Evolutionary conservation across 441 rosid genomes (phyloP).

Genomic region (Melastoma candidum): DNA sequence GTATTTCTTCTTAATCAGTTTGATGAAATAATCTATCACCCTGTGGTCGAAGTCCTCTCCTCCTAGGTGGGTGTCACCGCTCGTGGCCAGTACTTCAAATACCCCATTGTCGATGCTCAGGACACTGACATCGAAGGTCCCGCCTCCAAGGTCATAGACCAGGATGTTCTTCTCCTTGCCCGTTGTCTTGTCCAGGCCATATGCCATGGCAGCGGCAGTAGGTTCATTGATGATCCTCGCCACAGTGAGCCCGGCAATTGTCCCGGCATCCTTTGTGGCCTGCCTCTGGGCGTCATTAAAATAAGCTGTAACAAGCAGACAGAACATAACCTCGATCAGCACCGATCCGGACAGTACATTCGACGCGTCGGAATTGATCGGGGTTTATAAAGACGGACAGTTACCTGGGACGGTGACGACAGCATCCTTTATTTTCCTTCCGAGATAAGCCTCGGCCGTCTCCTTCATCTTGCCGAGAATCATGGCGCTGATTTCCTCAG

Average conservation of each 20-base stretch:
- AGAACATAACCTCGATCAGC: no score
- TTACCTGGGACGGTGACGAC: constrained; percentile 60
- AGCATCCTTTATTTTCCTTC: constrained; percentile 45
- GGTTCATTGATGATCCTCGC: constrained; percentile 34
- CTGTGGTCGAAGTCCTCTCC: constrained; percentile 21
- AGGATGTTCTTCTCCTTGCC: constrained; percentile 87
- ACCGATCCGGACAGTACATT: no score
- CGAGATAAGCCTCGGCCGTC: constrained; percentile 51
- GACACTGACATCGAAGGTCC: constrained; percentile 22
- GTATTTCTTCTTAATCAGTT: constrained; percentile 92
- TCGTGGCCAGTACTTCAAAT: constrained; percentile 15
- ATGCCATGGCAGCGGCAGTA: constrained; percentile 2
- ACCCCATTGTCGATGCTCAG: constrained; percentile 8
- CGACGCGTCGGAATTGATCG: no score
- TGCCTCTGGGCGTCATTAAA: neutral
- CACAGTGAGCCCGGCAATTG: neutral
- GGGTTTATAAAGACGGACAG: no score
- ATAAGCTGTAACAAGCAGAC: no score
- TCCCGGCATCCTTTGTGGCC: neutral
- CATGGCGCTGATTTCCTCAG: constrained; percentile 61
- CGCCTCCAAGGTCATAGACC: constrained; percentile 96
- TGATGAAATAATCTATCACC: constrained; percentile 84
- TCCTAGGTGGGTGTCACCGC: constrained; percentile 19
- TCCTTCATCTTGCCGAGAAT: constrained; percentile 55
- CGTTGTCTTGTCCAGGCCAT: constrained; percentile 3